Conservation (phyloP, 1,139 yeast species). For the Suhomyces maxii region DNA sequence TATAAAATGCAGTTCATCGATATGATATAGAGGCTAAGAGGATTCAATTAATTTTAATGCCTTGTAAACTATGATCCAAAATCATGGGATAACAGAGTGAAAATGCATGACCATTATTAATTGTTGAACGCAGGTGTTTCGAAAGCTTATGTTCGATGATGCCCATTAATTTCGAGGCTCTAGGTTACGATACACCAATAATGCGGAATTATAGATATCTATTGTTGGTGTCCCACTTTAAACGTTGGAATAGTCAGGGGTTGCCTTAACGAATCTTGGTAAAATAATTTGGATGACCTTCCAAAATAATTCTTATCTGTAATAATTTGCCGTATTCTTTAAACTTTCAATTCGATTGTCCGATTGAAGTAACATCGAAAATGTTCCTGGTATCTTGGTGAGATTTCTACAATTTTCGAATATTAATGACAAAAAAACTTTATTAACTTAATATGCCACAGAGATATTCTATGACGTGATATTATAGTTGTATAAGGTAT, state of each 20-base stretch:
- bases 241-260: not conserved
- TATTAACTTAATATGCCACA: too few relatives aligned
- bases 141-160: not conserved
- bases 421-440: too few relatives aligned
- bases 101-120: not conserved
- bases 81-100: not conserved
- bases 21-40: too few relatives aligned
- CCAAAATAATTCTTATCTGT: not conserved
- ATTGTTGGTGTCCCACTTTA: not conserved
- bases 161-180: not conserved
- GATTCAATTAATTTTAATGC: too few relatives aligned
- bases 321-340: not conserved
- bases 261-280: not conserved
- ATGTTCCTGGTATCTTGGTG: too few relatives aligned
- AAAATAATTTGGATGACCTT: not conserved
- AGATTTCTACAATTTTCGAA: too few relatives aligned
- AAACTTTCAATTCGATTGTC: too few relatives aligned
- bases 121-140: not conserved
- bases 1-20: too few relatives aligned
- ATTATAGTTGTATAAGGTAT: too few relatives aligned
- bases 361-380: too few relatives aligned
- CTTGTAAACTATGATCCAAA: too few relatives aligned
- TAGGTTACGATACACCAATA: not conserved
- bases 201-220: not conserved
- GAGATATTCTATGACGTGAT: too few relatives aligned